Percentiles rank a stretch among this genome's conserved stretches.
Evolutionary conservation across 2,329 filamentous ascomycete genomes (phyloP).

Genomic region (Aureobasidium zeae): DNA sequence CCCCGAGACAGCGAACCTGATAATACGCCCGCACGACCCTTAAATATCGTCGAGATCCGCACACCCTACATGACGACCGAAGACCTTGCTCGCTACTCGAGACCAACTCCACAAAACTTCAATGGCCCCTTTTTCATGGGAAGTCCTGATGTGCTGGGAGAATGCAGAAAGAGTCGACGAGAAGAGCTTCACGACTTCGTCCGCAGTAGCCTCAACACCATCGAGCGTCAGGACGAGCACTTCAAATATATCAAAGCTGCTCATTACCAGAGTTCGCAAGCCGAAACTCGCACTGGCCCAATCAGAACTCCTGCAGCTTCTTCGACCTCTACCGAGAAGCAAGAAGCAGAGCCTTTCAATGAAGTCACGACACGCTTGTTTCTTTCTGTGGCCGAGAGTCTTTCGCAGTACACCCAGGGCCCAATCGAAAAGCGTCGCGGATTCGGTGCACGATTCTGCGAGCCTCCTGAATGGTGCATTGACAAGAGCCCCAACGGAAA

Average conservation of each 20-base stretch:
- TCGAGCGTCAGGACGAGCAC: conserved; percentile 27
- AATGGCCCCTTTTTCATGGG: conserved; percentile 31
- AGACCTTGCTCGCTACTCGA: conserved; percentile 10
- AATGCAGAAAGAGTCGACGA: conserved; percentile 24
- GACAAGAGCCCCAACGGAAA: conserved; percentile 31
- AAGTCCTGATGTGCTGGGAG: conserved; percentile 19
- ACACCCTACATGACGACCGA: conserved; percentile 4
- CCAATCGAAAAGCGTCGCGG: conserved; percentile 28
- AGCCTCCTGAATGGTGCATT: conserved; percentile 31
- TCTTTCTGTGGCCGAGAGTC: conserved; percentile 35
- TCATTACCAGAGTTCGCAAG: conserved; percentile 6
- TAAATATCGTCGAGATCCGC: conserved; percentile 2
- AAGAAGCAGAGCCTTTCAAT: conserved; percentile 1
- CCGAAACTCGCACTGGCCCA: conserved; percentile 3
- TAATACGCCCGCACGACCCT: neutral
- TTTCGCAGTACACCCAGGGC: conserved; percentile 34
- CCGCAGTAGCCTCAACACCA: conserved; percentile 24
- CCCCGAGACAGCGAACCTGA: conserved; percentile 16
- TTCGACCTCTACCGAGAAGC: neutral
- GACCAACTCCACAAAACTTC: conserved; percentile 29
- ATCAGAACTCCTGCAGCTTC: conserved; percentile 9
- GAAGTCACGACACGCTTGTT: conserved; percentile 28
- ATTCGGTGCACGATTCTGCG: conserved; percentile 30
- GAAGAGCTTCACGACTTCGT: conserved; percentile 36
- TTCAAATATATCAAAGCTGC: conserved; percentile 21